A percentile compares a stretch with the other conserved stretches of the same genome.
phyloP scores from a whole-genome alignment of 257 asterid genomes.

The Linaria vulgaris region DNA sequence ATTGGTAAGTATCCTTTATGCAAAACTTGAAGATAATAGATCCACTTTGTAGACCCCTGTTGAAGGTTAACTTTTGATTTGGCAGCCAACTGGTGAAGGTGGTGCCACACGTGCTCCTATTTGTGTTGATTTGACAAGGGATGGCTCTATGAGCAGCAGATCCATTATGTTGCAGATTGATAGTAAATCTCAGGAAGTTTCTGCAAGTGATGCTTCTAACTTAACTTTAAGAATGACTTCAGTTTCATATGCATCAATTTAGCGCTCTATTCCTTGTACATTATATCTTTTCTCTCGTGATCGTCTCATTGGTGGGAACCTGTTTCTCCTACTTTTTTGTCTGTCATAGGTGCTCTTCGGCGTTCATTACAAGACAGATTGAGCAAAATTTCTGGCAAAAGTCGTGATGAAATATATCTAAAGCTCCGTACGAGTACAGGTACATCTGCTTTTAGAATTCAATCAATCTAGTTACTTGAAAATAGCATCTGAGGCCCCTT shows the following conservation, averaged over 20 bases:
- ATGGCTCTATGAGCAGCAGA: slow-evolving; percentile 64
- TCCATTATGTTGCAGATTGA: slow-evolving; percentile 57
- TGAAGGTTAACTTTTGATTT: slow-evolving; percentile 9
- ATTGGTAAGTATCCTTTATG: slow-evolving; percentile 51
- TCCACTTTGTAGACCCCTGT: too few species aligned
- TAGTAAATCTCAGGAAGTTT: slow-evolving; percentile 61
- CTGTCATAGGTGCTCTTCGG: slow-evolving; percentile 62
- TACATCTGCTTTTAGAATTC: slow-evolving; percentile 10
- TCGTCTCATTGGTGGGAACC: slow-evolving; percentile 22
- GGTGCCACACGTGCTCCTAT: slow-evolving; percentile 82
- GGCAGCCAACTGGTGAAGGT: slow-evolving; percentile 83
- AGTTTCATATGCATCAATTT: slow-evolving; percentile 21
- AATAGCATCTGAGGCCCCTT: slow-evolving; percentile 13
- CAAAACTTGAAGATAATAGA: too few species aligned
- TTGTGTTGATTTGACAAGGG: slow-evolving; percentile 57
- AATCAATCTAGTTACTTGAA: slow-evolving; percentile 2
- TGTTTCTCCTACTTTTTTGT: slow-evolving; percentile 26
- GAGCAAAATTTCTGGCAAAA: slow-evolving; percentile 59
- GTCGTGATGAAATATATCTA: slow-evolving; percentile 61
- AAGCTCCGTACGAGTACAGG: slow-evolving; percentile 67
- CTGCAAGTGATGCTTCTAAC: slow-evolving; percentile 56
- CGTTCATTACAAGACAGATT: slow-evolving; percentile 58
- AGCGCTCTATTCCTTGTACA: slow-evolving; percentile 19
- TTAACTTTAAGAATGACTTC: slow-evolving; percentile 24
- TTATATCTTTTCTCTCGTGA: slow-evolving; percentile 1